These are phyloP conservation scores for Cryphonectria parasitica DNA, from an alignment of 2,329 filamentous ascomycete species.

Conservation along the genomic window DNA sequence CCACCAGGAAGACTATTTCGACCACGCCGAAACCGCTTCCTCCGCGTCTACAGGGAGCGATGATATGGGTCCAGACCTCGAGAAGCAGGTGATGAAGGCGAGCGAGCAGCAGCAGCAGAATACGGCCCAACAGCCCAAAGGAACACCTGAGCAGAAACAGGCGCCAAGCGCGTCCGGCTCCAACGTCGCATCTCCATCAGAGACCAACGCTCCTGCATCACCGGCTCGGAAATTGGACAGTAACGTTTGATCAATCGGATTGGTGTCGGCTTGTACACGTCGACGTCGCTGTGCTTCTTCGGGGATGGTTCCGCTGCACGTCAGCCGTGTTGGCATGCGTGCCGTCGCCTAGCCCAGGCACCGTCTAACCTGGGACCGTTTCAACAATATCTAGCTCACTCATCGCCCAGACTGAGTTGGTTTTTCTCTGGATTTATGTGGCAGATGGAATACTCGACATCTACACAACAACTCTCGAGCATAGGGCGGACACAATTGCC, in stretches of 20 bases:
- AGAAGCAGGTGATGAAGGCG: conserved; percentile 4
- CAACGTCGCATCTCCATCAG: background rate
- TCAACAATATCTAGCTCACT: background rate
- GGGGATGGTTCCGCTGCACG: background rate
- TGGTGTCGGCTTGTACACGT: background rate
- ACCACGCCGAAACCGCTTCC: background rate
- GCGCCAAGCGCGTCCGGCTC: background rate
- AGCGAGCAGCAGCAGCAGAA: background rate
- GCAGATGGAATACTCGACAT: background rate
- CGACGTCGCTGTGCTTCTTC: background rate
- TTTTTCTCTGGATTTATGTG: background rate
- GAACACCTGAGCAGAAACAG: background rate
- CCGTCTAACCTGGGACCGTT: background rate
- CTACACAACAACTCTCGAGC: background rate
- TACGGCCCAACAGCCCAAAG: background rate
- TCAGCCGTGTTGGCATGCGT: background rate
- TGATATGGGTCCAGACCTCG: background rate
- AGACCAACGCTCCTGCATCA: background rate
- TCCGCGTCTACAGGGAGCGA: background rate
- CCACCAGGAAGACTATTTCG: background rate
- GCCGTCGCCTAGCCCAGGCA: background rate
- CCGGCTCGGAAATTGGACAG: background rate
- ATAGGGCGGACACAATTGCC: background rate
- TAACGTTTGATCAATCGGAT: background rate
- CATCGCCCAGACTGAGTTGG: background rate